phyloP scores from a whole-genome alignment of 2,329 filamentous ascomycete genomes.

The Aspergillus flavus region DNA sequence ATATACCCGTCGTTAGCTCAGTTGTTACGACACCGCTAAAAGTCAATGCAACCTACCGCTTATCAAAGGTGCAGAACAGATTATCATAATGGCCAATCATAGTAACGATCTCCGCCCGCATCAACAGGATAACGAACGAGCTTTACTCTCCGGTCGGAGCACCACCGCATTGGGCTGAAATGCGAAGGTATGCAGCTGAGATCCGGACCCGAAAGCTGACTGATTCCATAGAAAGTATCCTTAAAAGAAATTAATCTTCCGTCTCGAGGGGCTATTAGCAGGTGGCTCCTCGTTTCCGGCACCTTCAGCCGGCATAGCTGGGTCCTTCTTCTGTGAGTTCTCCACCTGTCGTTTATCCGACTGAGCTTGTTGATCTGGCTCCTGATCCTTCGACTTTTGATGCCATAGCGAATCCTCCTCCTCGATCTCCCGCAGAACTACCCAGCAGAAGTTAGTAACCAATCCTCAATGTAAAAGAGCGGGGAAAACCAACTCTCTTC shows the following conservation, averaged over 20 bases:
- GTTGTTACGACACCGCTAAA: background rate
- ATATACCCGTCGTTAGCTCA: background rate
- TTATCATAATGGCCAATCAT: background rate
- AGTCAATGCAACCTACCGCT: background rate
- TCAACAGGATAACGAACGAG: background rate
- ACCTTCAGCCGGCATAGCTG: constrained; percentile 16
- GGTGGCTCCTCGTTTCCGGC: constrained; percentile 15
- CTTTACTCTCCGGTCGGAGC: background rate
- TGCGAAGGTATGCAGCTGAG: background rate
- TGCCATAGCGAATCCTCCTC: constrained; percentile 44
- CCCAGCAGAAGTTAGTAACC: background rate
- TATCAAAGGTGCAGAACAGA: background rate
- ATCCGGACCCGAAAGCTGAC: background rate
- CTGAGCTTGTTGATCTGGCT: constrained; percentile 12
- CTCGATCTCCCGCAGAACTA: constrained; percentile 44
- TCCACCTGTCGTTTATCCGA: constrained; percentile 15
- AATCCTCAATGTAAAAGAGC: constrained; percentile 1
- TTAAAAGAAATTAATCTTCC: constrained; percentile 37
- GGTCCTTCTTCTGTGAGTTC: constrained; percentile 19
- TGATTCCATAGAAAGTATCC: background rate
- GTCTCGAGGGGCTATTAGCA: constrained; percentile 21
- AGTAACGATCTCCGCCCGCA: background rate
- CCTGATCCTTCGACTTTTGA: constrained; percentile 24
- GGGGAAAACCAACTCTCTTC: constrained; percentile 66
- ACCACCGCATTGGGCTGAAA: background rate